Evolutionary conservation across 2,329 filamentous ascomycete species (phyloP).

Genomic region (Fusarium tricinctum): DNA sequence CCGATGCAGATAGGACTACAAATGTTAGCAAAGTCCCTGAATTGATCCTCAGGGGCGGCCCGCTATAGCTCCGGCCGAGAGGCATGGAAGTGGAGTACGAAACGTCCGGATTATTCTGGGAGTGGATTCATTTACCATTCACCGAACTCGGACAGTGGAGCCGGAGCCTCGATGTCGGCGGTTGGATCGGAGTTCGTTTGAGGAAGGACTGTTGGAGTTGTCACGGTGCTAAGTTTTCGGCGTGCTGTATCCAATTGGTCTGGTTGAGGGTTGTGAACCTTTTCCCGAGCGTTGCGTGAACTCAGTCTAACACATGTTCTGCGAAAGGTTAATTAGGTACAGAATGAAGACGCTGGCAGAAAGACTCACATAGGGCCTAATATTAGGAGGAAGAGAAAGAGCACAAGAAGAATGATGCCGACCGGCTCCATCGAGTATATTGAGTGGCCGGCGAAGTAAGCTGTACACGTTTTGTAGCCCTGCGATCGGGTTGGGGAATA

Average conservation of each 20-base stretch:
- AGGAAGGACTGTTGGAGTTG: conserved; percentile 41
- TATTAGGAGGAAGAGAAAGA: conserved; percentile 43
- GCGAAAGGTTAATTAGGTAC: conserved; percentile 19
- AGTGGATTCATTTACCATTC: conserved; percentile 47
- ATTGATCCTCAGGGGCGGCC: conserved; percentile 4
- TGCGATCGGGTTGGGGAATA: no score
- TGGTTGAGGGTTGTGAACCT: conserved; percentile 42
- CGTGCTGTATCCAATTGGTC: conserved; percentile 46
- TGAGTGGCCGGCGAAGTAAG: no score
- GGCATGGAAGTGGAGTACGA: conserved; percentile 22
- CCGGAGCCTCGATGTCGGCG: conserved; percentile 39
- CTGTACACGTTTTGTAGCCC: no score
- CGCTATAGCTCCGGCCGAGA: conserved; percentile 14
- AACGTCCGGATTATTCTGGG: neutral
- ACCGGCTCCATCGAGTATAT: conserved; percentile 44
- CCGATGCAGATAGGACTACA: conserved; percentile 54
- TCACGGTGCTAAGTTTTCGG: conserved; percentile 51
- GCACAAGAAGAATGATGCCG: conserved; percentile 45
- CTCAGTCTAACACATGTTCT: conserved; percentile 42
- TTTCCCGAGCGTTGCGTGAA: conserved; percentile 24
- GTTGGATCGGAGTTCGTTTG: conserved; percentile 22
- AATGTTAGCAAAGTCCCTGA: conserved; percentile 13
- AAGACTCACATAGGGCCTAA: conserved; percentile 43
- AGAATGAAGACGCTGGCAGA: neutral
- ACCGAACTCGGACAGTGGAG: conserved; percentile 41